Evolutionary conservation across 2,329 filamentous ascomycete genomes (phyloP), one percentile per base, ranked within the genome.

Genomic region (Microdochium nivale): DNA sequence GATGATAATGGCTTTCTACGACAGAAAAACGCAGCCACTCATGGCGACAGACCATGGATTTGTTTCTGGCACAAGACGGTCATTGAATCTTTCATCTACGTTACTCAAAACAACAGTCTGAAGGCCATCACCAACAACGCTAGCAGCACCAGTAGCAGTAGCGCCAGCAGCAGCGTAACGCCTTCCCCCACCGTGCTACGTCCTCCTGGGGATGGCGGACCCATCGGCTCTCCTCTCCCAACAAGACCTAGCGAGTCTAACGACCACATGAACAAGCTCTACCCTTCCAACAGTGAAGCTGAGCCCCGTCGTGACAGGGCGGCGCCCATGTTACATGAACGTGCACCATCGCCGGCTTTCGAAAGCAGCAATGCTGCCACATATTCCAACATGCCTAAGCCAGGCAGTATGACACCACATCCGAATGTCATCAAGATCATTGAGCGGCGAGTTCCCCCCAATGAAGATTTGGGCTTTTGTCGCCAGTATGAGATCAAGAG

Each of bases 31-130:
- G 51, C 71, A 19, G 69, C 70, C 1, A 61, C 70, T 53, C 62
- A 64, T 0, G 79, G 79, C 2, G 78, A 81, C 47, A 75, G 67
- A 52, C 75, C 76, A 1, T 83, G 80, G 80, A 70, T 83, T 23
- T 83, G 80, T 60, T 75, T 69, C 2, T 83, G 80, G 79, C 76
- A 78, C 2, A 68, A 73, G 25, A 81, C 78, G 1, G 67, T 72
- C 2, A 67, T 83, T 4, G 78, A 83, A 49, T 63, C 81, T 3
- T 80, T 81, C 56, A 77, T 83, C 40, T 83, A 81, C 55, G 71
- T 78, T 1, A 65, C 67, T 24, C 76, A 81, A 56, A 79, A 77
- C 57, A 71, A 68, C 50, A 78, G 72, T 56, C 62, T 63, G 8
- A 59, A 57, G 32, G 59, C 49, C 11, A 56, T 60, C n/a, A 44